These are phyloP conservation scores for Oryza officinalis DNA, from an alignment of 176 grass and related monocot genomes.

Conservation along the genomic window DNA sequence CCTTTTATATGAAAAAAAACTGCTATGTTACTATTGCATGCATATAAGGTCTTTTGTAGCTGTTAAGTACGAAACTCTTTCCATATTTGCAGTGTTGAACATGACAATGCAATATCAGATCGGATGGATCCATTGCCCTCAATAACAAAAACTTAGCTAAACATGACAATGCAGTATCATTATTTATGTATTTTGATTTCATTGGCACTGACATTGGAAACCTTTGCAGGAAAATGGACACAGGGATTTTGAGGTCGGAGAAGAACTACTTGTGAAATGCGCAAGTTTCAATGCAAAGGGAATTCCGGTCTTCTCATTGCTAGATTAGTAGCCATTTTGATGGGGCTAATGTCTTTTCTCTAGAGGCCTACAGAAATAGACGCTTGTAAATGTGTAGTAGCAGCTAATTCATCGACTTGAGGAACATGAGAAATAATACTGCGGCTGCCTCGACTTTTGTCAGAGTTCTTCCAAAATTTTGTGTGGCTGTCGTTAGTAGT, in stretches of 20 bases:
- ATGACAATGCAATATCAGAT: neutral
- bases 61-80: neutral
- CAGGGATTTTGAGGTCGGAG: constrained; percentile 64
- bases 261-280: constrained; percentile 66
- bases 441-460: neutral
- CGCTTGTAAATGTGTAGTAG: constrained; percentile 42
- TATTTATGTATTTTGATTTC: neutral
- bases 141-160: neutral
- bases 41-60: neutral
- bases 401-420: constrained; percentile 19
- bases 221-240: constrained; percentile 55
- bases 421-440: neutral
- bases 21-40: neutral
- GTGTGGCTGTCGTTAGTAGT: neutral
- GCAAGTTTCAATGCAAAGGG: constrained; percentile 74
- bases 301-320: constrained; percentile 71
- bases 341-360: neutral
- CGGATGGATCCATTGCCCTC: neutral
- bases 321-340: constrained; percentile 42
- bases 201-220: constrained; percentile 16
- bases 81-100: neutral
- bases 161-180: neutral
- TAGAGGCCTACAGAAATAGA: neutral
- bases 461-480: constrained; percentile 27
- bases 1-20: neutral